phyloP scores from a whole-genome alignment of 805 yeast species.

The Metschnikowia koreensis region DNA sequence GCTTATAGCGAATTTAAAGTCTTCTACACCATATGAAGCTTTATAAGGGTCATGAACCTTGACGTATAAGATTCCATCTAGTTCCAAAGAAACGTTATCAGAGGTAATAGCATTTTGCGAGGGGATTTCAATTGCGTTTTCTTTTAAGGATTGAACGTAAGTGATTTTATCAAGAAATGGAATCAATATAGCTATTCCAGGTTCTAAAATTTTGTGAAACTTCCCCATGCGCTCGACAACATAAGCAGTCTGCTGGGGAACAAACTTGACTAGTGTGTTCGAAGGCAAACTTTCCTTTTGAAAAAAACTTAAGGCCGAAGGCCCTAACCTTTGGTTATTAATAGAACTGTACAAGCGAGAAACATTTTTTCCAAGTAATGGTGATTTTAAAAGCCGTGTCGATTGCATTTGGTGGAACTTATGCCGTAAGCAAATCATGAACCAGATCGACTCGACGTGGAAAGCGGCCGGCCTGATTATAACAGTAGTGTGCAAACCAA shows the following conservation, averaged over 20 bases:
- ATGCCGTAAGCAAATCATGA: not conserved
- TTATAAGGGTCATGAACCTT: constrained; percentile 78
- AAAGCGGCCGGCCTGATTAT: not conserved
- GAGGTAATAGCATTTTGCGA: constrained; percentile 82
- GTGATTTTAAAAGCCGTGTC: constrained; percentile 1
- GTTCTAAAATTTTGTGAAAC: constrained; percentile 61
- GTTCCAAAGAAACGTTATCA: constrained; percentile 79
- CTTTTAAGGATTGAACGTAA: constrained; percentile 80
- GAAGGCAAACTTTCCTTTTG: constrained; percentile 67
- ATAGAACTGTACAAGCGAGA: constrained; percentile 10
- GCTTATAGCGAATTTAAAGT: constrained; percentile 78
- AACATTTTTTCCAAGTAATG: not conserved
- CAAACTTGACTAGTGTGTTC: constrained; percentile 72
- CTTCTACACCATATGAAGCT: constrained; percentile 86
- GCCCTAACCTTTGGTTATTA: constrained; percentile 7
- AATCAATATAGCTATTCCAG: constrained; percentile 71
- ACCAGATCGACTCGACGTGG: not conserved
- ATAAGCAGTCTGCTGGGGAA: constrained; percentile 91
- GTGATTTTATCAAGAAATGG: constrained; percentile 76
- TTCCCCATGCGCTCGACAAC: constrained; percentile 90
- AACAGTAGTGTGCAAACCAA: not conserved
- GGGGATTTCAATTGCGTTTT: constrained; percentile 82
- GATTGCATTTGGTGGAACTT: constrained; percentile 2
- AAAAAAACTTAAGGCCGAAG: constrained; percentile 48
- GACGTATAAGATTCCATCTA: constrained; percentile 81